Evolutionary conservation across 2,329 filamentous ascomycete genomes (phyloP).

Genomic region (Capronia americana): DNA sequence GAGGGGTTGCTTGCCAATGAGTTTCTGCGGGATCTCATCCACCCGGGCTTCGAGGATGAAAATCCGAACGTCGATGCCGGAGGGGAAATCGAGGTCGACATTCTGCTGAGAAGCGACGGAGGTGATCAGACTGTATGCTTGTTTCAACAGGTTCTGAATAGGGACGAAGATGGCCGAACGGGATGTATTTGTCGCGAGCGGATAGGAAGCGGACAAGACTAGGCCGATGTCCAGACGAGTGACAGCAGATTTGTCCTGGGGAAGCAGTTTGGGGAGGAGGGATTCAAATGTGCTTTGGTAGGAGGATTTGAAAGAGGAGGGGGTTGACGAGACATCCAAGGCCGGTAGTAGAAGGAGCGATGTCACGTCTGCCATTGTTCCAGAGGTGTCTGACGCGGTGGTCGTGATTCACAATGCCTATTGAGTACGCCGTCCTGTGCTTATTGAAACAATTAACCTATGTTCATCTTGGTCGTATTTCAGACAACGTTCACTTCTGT

Average conservation of each 20-base stretch:
- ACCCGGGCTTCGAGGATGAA: slow-evolving; percentile 63
- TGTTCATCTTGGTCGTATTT: not conserved
- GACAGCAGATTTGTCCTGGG: slow-evolving; percentile 14
- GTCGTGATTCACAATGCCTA: not conserved
- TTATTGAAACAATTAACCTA: not conserved
- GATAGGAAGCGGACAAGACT: slow-evolving; percentile 29
- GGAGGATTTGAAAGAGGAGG: slow-evolving; percentile 30
- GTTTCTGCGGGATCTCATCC: slow-evolving; percentile 9
- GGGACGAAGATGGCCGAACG: slow-evolving; percentile 31
- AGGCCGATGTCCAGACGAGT: slow-evolving; percentile 33
- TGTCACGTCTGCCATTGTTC: slow-evolving; percentile 3
- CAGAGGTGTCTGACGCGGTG: not conserved
- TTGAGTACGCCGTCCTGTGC: not conserved
- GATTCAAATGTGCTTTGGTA: slow-evolving; percentile 34
- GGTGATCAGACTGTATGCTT: slow-evolving; percentile 78
- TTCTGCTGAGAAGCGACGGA: slow-evolving; percentile 70
- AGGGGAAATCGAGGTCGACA: slow-evolving; percentile 69
- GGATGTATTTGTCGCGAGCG: slow-evolving; percentile 17
- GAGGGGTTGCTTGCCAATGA: slow-evolving; percentile 27
- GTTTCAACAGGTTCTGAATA: slow-evolving; percentile 72
- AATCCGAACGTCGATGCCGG: slow-evolving; percentile 77
- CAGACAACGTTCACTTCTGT: not conserved
- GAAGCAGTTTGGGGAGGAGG: slow-evolving; percentile 33
- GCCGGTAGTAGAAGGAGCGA: slow-evolving; percentile 35
- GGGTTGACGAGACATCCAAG: slow-evolving; percentile 18